Conservation (phyloP, 1,284 basidiomycete genomes). For the Acaromyces ingoldii region DNA sequence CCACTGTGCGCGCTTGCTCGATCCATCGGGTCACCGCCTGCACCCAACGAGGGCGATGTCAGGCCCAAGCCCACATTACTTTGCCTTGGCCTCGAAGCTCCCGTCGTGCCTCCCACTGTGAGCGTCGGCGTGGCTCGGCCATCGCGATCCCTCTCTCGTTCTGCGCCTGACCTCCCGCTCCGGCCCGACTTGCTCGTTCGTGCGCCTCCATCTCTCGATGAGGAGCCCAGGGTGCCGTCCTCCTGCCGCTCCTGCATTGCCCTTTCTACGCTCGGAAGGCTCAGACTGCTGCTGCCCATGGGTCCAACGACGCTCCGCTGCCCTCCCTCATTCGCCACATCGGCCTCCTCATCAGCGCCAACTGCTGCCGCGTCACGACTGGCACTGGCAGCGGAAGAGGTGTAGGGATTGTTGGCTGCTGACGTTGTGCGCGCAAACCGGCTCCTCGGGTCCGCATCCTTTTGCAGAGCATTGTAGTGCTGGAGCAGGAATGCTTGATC, state of each 20-base stretch:
- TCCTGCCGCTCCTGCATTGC: slow-evolving; percentile 2
- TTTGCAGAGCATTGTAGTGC: slow-evolving; percentile 27
- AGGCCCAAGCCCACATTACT: background rate
- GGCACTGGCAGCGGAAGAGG: background rate
- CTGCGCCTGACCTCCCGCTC: background rate
- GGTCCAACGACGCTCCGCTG: slow-evolving; percentile 35
- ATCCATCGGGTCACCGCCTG: too few species aligned
- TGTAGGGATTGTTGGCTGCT: background rate
- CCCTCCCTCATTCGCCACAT: too few species aligned
- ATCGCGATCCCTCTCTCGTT: background rate
- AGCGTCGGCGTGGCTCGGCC: background rate
- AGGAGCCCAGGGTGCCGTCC: too few species aligned
- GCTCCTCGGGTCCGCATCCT: slow-evolving; percentile 11
- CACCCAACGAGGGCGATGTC: background rate
- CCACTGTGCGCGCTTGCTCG: too few species aligned
- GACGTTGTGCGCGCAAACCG: background rate
- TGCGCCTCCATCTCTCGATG: slow-evolving; percentile 4
- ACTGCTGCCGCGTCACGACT: too few species aligned
- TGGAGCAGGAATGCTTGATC: slow-evolving; percentile 14
- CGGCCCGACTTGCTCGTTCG: background rate
- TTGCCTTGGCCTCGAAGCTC: background rate
- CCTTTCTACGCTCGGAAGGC: slow-evolving; percentile 27
- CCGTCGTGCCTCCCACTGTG: background rate
- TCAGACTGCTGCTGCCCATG: slow-evolving; percentile 23
- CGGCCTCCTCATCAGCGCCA: too few species aligned